Percentiles rank a stretch among this genome's conserved stretches.
phyloP scores from a whole-genome alignment of 1,284 basidiomycete genomes.

The Golubevia pallescens region DNA sequence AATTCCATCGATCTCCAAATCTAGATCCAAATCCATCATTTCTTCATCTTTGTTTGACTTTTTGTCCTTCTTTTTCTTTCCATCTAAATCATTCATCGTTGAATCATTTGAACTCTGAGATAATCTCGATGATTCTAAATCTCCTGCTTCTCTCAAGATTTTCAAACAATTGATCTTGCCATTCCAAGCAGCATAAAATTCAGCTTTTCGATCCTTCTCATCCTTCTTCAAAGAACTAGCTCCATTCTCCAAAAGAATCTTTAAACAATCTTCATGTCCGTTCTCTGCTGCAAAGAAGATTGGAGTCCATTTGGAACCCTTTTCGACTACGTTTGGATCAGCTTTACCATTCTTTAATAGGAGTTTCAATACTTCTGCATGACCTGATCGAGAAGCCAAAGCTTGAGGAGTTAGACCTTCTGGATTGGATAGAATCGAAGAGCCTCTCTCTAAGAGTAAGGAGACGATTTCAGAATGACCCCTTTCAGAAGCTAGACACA shows the following conservation, averaged over 20 bases:
- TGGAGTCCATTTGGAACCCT: constrained; percentile 95
- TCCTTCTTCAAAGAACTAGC: constrained; percentile 78
- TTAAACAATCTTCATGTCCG: constrained; percentile 79
- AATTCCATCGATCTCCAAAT: constrained; percentile 76
- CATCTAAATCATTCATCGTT: constrained; percentile 12
- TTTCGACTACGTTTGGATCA: constrained; percentile 76
- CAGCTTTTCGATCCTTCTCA: constrained; percentile 82
- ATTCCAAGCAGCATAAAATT: constrained; percentile 98
- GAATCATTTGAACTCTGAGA: not conserved
- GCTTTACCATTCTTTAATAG: constrained; percentile 70
- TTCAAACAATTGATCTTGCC: constrained; percentile 74
- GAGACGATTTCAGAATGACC: constrained; percentile 85
- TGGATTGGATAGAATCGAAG: constrained; percentile 81
- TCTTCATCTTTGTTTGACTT: constrained; percentile 7
- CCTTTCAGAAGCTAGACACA: constrained; percentile 87
- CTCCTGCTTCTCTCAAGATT: no score
- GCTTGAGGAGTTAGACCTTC: constrained; percentile 97
- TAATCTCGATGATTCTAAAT: no score
- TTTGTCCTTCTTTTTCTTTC: constrained; percentile 12
- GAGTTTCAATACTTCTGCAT: constrained; percentile 79
- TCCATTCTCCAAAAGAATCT: constrained; percentile 78
- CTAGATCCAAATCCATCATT: constrained; percentile 30
- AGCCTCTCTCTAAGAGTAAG: constrained; percentile 78
- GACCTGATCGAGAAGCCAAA: constrained; percentile 95
- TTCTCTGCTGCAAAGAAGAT: constrained; percentile 93